Evolutionary conservation across 306 rosid species (phyloP).

Genomic region (Fagus crenata): DNA sequence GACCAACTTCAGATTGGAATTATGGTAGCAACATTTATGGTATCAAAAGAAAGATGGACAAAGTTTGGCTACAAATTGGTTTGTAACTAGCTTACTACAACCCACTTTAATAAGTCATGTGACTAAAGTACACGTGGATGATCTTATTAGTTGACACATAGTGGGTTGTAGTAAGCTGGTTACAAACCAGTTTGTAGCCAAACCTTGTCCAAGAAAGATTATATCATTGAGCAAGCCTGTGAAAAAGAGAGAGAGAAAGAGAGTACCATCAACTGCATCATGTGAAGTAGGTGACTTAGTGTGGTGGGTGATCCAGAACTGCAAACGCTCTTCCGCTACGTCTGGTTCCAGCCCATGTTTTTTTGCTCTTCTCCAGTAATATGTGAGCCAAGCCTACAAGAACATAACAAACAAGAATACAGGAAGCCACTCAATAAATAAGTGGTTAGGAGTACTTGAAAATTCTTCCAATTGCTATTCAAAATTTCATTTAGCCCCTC

Average conservation of each 20-base stretch:
- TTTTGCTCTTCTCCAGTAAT: conserved; percentile 93
- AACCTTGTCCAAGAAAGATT: too few relatives aligned
- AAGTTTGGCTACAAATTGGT: too few relatives aligned
- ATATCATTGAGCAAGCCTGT: not conserved
- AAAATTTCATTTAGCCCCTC: not conserved
- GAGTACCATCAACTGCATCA: conserved; percentile 83
- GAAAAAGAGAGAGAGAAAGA: conserved; percentile 10
- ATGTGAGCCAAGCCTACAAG: conserved; percentile 85
- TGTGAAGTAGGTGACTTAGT: conserved; percentile 55
- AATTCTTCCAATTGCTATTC: not conserved
- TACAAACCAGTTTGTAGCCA: too few relatives aligned
- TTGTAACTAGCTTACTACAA: too few relatives aligned
- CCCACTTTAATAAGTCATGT: too few relatives aligned
- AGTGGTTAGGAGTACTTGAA: not conserved
- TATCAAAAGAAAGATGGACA: conserved; percentile 15
- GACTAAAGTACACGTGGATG: too few relatives aligned
- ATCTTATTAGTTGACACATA: too few relatives aligned
- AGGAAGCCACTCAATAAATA: not conserved
- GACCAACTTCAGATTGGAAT: not conserved
- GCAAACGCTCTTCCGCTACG: conserved; percentile 77
- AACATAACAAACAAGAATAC: conserved; percentile 18
- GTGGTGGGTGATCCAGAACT: conserved; percentile 62
- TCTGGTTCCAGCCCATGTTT: conserved; percentile 67
- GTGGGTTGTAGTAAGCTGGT: too few relatives aligned
- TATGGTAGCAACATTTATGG: not conserved